Evolutionary conservation across 768 basidiomycete species (phyloP).

Genomic region (Kwoniella sp.): DNA sequence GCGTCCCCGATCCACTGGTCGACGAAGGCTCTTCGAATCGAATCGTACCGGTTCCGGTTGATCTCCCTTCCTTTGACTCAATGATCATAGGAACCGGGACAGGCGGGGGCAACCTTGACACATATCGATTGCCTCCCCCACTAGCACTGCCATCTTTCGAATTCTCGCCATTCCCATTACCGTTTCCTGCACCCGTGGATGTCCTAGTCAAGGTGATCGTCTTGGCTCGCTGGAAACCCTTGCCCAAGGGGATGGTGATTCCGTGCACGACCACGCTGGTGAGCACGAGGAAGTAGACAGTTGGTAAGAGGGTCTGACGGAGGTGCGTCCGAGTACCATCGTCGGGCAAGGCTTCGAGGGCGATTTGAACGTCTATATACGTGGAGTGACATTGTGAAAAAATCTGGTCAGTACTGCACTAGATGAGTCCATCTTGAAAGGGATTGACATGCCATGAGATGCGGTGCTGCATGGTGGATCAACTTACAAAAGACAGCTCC

Average conservation of each 20-base stretch:
- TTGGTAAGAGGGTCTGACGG: constrained; percentile 42
- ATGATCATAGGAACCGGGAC: constrained; percentile 1
- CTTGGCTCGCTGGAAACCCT: constrained; percentile 44
- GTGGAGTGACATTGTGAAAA: no score
- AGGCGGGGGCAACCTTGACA: constrained; percentile 32
- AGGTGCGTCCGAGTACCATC: constrained; percentile 44
- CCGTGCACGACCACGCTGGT: constrained; percentile 56
- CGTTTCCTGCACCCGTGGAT: constrained; percentile 1
- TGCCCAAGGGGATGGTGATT: constrained; percentile 57
- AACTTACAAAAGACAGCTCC: constrained; percentile 20
- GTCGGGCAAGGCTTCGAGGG: constrained; percentile 53
- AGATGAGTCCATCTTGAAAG: no score
- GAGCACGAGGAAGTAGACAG: constrained; percentile 57
- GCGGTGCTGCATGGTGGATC: not conserved
- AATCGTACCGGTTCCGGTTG: constrained; percentile 4
- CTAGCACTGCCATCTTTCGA: not conserved
- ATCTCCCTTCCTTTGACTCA: not conserved
- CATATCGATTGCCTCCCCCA: not conserved
- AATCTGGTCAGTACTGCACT: no score
- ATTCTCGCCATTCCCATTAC: not conserved
- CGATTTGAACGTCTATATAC: constrained; percentile 53
- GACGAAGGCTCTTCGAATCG: constrained; percentile 7
- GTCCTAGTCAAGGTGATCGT: constrained; percentile 39
- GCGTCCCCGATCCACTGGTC: not conserved
- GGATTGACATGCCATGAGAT: no score